These are phyloP conservation scores for Kazachstania martiniae DNA, from an alignment of 805 yeast species.

Conservation along the genomic window DNA sequence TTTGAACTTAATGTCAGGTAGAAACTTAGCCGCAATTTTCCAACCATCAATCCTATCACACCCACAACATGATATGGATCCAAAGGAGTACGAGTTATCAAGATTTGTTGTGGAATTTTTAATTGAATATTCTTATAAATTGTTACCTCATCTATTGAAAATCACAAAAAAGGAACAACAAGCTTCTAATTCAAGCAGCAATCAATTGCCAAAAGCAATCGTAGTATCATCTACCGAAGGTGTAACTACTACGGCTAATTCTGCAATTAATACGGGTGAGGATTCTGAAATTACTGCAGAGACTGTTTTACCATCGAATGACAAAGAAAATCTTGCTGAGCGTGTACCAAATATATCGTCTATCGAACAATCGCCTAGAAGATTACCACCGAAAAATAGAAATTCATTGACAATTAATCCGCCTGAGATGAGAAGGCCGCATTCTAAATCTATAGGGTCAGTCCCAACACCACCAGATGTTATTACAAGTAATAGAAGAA, in stretches of 20 bases:
- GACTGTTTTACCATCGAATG: not conserved
- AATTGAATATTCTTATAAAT: constrained; percentile 72
- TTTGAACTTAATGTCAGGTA: constrained; percentile 81
- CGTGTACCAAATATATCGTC: constrained; percentile 1
- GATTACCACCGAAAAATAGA: not conserved
- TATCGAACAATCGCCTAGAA: not conserved
- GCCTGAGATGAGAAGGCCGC: constrained; percentile 14
- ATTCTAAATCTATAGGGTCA: constrained; percentile 25
- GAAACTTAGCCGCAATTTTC: constrained; percentile 89
- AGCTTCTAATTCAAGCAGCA: not conserved
- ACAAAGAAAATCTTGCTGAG: no score
- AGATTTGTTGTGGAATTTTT: constrained; percentile 81
- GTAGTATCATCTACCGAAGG: constrained; percentile 3
- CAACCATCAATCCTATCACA: constrained; percentile 94
- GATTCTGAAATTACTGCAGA: not conserved
- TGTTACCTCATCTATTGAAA: constrained; percentile 47
- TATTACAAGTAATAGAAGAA: constrained; percentile 19
- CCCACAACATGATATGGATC: constrained; percentile 85
- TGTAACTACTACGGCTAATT: not conserved
- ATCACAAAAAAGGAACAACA: constrained; percentile 20
- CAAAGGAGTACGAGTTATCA: constrained; percentile 81
- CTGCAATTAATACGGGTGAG: not conserved
- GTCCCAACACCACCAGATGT: constrained; percentile 25
- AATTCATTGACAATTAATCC: not conserved
- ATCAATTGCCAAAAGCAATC: constrained; percentile 1